A percentile compares a stretch with the other conserved stretches of the same genome.
Conservation (phyloP, 768 basidiomycete genomes). For the Xerocomellus chrysenteron region DNA sequence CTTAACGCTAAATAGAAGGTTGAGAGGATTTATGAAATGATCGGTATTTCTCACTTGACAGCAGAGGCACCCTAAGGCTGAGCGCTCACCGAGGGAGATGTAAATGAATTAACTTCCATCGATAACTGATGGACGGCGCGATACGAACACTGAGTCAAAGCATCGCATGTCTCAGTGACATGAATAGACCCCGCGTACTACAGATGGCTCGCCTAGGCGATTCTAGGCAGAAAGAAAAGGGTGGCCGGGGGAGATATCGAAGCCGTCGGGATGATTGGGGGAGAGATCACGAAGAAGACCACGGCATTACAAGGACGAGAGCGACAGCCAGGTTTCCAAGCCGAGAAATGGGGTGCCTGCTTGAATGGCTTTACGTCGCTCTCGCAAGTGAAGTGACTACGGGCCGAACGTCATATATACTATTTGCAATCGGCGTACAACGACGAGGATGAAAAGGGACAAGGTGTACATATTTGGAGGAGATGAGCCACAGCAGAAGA, state of each 20-base stretch:
- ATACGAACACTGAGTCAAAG: constrained; percentile 10
- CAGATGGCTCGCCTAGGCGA: background rate
- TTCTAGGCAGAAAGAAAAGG: constrained; percentile 6
- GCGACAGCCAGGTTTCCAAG: background rate
- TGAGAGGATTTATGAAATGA: constrained; percentile 26
- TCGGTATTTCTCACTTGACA: constrained; percentile 16
- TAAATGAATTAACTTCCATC: constrained; percentile 27
- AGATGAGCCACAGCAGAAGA: background rate
- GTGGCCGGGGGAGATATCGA: constrained; percentile 28
- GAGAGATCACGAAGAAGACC: constrained; percentile 10
- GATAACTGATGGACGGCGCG: constrained; percentile 21
- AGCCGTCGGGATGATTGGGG: constrained; percentile 9
- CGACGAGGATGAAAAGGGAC: background rate
- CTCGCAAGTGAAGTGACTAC: constrained; percentile 1
- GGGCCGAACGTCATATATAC: background rate
- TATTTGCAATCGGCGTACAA: constrained; percentile 6
- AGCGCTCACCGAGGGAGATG: constrained; percentile 16
- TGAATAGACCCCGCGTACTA: constrained; percentile 6
- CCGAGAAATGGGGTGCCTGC: constrained; percentile 9
- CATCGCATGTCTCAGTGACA: constrained; percentile 1
- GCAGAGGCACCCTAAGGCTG: constrained; percentile 1
- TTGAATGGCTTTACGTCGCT: constrained; percentile 24
- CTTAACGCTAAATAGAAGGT: constrained; percentile 26
- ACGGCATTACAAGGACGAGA: constrained; percentile 14
- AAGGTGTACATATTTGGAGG: background rate